These are phyloP conservation scores for Saccharata proteae DNA, from an alignment of 2,329 filamentous ascomycete genomes.

Conservation along the genomic window DNA sequence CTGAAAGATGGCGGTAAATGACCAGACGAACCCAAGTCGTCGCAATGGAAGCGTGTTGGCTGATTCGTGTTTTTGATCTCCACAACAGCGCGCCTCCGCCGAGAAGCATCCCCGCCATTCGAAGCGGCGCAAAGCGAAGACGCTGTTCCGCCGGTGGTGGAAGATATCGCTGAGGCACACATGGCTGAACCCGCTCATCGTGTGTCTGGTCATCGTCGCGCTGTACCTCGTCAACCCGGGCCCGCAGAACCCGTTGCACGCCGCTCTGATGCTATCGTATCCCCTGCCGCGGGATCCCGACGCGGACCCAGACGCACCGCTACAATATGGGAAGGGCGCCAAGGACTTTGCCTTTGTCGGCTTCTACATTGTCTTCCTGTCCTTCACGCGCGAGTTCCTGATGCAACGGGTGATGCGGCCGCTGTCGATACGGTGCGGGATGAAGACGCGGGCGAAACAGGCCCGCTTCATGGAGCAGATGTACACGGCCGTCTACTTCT, in stretches of 20 bases:
- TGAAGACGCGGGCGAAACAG: slow-evolving; percentile 65
- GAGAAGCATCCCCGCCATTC: slow-evolving; percentile 22
- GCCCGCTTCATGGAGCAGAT: slow-evolving; percentile 91
- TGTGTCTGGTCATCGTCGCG: slow-evolving; percentile 51
- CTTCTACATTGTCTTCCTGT: slow-evolving; percentile 83
- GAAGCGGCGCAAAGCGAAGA: slow-evolving; percentile 35
- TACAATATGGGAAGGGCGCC: slow-evolving; percentile 77
- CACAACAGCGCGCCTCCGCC: slow-evolving; percentile 17
- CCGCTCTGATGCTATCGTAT: slow-evolving; percentile 86
- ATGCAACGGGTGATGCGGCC: slow-evolving; percentile 84
- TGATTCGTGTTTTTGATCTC: slow-evolving; percentile 7
- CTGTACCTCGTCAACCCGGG: slow-evolving; percentile 66
- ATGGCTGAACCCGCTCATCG: slow-evolving; percentile 55
- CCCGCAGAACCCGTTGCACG: slow-evolving; percentile 64
- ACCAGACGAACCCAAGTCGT: too few species aligned
- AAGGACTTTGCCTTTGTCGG: slow-evolving; percentile 77
- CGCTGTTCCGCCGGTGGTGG: slow-evolving; percentile 32
- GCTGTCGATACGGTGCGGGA: slow-evolving; percentile 55
- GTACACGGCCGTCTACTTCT: slow-evolving; percentile 89
- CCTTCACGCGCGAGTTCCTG: slow-evolving; percentile 88
- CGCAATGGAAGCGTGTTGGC: too few species aligned
- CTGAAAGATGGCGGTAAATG: too few species aligned
- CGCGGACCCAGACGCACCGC: slow-evolving; percentile 30
- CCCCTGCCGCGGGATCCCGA: slow-evolving; percentile 45
- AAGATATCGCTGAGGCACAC: slow-evolving; percentile 41